Evolutionary conservation across 805 yeast genomes (phyloP).

Genomic region (Suhomyces sp.): DNA sequence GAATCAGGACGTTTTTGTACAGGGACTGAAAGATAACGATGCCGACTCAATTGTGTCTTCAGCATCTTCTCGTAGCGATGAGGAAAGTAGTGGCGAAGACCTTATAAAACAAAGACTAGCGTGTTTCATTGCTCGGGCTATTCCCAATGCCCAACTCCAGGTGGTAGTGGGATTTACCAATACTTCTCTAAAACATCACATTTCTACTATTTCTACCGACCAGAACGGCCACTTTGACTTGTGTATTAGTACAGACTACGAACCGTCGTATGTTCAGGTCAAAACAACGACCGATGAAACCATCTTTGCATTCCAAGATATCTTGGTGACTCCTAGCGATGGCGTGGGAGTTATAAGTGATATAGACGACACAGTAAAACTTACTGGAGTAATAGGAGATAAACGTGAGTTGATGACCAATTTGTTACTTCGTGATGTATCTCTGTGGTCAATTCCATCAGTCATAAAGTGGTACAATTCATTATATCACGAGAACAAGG

Average conservation of each 20-base stretch:
- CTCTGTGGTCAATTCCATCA: slow-evolving; percentile 70
- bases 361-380: slow-evolving; percentile 89
- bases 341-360: slow-evolving; percentile 84
- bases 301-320: slow-evolving; percentile 45
- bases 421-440: slow-evolving; percentile 63
- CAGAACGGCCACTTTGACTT: slow-evolving; percentile 62
- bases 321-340: slow-evolving; percentile 35
- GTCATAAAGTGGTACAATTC: slow-evolving; percentile 68
- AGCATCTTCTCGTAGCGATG: slow-evolving; percentile 5
- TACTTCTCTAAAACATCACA: not conserved
- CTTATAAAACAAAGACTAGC: slow-evolving; percentile 61
- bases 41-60: slow-evolving; percentile 1
- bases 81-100: slow-evolving; percentile 33
- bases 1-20: slow-evolving; percentile 20
- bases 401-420: slow-evolving; percentile 79
- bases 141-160: slow-evolving; percentile 53
- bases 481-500: slow-evolving; percentile 42
- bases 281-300: slow-evolving; percentile 46
- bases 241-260: slow-evolving; percentile 51
- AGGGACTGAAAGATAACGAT: slow-evolving; percentile 3
- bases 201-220: slow-evolving; percentile 48
- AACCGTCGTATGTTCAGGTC: slow-evolving; percentile 59
- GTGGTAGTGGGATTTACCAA: slow-evolving; percentile 52
- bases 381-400: slow-evolving; percentile 87
- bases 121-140: slow-evolving; percentile 65